Percentiles rank a stretch among this genome's conserved stretches.
These are phyloP conservation scores for Suhomyces panamericanus DNA, from an alignment of 1,139 yeast genomes.

Conservation along the genomic window DNA sequence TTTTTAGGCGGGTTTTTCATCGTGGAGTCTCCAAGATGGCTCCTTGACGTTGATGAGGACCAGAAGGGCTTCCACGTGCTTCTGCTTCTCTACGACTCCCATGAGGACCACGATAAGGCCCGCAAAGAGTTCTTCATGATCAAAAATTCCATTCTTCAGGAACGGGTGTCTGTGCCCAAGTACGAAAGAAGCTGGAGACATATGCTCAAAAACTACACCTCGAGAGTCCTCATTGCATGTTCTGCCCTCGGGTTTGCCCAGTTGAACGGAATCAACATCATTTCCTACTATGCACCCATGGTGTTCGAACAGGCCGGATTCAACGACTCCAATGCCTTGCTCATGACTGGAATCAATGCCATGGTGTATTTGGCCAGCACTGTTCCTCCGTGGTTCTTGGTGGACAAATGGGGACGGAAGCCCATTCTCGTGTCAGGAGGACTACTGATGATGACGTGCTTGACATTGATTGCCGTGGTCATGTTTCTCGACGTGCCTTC, in stretches of 20 bases:
- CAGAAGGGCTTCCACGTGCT: constrained; percentile 67
- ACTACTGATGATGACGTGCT: constrained; percentile 45
- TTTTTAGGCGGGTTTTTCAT: constrained; percentile 54
- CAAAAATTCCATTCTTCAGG: constrained; percentile 70
- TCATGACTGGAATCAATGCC: constrained; percentile 56
- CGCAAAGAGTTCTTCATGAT: constrained; percentile 67
- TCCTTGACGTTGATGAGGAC: constrained; percentile 51
- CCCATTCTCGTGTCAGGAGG: constrained; percentile 54
- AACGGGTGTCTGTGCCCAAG: constrained; percentile 43
- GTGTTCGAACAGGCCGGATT: constrained; percentile 57
- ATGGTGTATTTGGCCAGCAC: constrained; percentile 49
- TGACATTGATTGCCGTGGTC: constrained; percentile 41
- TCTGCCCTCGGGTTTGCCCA: constrained; percentile 56
- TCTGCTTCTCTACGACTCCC: constrained; percentile 72
- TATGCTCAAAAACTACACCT: constrained; percentile 39
- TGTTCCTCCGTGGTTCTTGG: constrained; percentile 56
- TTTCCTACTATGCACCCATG: constrained; percentile 56
- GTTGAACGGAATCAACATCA: constrained; percentile 56
- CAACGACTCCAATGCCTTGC: constrained; percentile 46
- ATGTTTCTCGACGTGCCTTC: constrained; percentile 37
- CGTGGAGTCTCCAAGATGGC: constrained; percentile 58
- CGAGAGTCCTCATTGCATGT: constrained; percentile 48
- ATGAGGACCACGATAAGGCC: constrained; percentile 53
- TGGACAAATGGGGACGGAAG: constrained; percentile 55
- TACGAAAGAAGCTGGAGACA: constrained; percentile 47